These are phyloP conservation scores for Erucastrum elatum DNA, from an alignment of 345 rosid genomes.

Conservation along the genomic window DNA sequence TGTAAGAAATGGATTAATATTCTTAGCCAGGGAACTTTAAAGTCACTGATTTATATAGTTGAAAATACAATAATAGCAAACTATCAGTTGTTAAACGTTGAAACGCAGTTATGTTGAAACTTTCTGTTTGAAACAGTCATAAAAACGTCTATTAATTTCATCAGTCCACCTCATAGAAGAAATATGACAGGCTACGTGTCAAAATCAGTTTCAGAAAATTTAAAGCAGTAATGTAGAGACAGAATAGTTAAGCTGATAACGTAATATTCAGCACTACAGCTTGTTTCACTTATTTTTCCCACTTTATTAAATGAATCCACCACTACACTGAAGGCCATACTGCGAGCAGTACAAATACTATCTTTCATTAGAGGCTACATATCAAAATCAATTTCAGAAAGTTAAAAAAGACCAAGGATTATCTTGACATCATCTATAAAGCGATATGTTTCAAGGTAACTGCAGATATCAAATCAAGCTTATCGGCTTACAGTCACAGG, in stretches of 20 bases:
- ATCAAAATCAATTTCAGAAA: slow-evolving; percentile 17
- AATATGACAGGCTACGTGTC: neutral
- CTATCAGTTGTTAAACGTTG: neutral
- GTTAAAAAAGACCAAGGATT: neutral
- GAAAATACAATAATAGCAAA: neutral
- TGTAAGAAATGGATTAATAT: neutral
- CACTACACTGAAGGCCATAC: too few relatives aligned
- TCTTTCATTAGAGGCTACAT: slow-evolving; percentile 14
- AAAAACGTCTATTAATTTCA: neutral
- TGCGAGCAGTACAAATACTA: neutral
- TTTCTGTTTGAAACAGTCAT: slow-evolving; percentile 5
- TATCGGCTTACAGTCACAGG: slow-evolving; percentile 14
- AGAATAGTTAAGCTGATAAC: neutral
- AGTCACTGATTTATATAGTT: neutral
- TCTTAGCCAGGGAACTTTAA: neutral
- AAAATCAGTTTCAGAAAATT: too few relatives aligned
- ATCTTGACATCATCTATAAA: too few relatives aligned
- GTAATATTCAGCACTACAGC: neutral
- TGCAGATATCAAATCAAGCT: slow-evolving; percentile 35
- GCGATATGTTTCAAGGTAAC: slow-evolving; percentile 18
- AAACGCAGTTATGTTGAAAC: too few relatives aligned
- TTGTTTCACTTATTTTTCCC: too few relatives aligned
- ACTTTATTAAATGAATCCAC: neutral
- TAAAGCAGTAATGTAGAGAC: neutral
- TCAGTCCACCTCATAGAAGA: slow-evolving; percentile 4